phyloP scores from a whole-genome alignment of 306 rosid species.

The Lathyrus aphaca region DNA sequence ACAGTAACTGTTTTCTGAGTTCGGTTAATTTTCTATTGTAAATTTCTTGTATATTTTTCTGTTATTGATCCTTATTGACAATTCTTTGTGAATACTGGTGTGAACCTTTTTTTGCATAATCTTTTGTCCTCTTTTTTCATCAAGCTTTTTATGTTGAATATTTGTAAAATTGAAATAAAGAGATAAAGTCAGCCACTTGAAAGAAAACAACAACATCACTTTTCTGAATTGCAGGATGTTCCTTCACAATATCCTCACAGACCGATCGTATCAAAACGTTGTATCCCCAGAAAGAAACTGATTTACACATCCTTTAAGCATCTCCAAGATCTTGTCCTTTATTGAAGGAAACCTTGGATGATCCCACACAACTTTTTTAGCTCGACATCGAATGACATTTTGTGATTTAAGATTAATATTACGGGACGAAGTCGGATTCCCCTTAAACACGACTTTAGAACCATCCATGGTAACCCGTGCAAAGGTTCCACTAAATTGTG shows the following conservation, averaged over 20 bases:
- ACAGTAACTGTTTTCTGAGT: no score
- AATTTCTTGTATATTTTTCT: no score
- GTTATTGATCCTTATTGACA: no score
- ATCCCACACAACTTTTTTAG: constrained; percentile 87
- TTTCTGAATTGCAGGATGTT: constrained; percentile 73
- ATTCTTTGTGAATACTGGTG: no score
- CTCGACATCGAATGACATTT: constrained; percentile 56
- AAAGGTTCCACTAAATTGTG: constrained; percentile 89
- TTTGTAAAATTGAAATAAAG: constrained; percentile 80
- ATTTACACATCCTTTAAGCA: constrained; percentile 73
- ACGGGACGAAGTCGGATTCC: constrained; percentile 67
- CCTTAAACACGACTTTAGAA: constrained; percentile 80
- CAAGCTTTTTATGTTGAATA: no score
- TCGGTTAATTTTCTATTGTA: no score
- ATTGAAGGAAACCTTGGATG: constrained; percentile 68
- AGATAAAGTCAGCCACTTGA: constrained; percentile 85
- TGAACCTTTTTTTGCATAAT: no score
- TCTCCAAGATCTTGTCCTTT: constrained; percentile 64
- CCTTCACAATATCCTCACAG: constrained; percentile 77
- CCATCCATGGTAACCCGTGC: constrained; percentile 82
- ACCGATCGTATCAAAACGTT: constrained; percentile 78
- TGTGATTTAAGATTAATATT: constrained; percentile 60
- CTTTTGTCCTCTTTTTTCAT: no score
- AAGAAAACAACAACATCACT: constrained; percentile 78
- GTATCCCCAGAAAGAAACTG: constrained; percentile 82